phyloP scores from a whole-genome alignment of 1,284 basidiomycete species.

The Austroboletus novae-zelandiae region DNA sequence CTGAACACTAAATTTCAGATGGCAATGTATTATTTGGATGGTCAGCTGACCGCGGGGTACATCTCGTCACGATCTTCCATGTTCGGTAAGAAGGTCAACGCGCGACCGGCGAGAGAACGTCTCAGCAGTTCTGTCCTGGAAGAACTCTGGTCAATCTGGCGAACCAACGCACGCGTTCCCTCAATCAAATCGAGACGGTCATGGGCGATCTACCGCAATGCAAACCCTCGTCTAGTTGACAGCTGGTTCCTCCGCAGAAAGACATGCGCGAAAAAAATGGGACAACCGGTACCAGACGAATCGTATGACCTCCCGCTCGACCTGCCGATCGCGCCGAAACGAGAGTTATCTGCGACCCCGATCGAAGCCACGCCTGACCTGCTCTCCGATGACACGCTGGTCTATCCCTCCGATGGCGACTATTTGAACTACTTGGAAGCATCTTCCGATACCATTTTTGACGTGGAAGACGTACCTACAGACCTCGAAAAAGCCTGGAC shows the following conservation, averaged over 20 bases:
- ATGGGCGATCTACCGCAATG: constrained; percentile 28
- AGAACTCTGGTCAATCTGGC: constrained; percentile 34
- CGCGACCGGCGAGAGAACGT: constrained; percentile 11
- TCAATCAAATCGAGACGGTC: constrained; percentile 25
- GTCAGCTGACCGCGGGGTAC: constrained; percentile 12
- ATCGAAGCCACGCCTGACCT: constrained; percentile 3
- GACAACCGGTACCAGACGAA: constrained; percentile 17
- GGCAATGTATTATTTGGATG: not conserved
- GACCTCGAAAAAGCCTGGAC: not conserved
- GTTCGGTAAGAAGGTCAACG: constrained; percentile 7
- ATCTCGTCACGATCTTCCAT: constrained; percentile 9
- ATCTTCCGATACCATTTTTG: constrained; percentile 28
- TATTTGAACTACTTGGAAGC: constrained; percentile 11
- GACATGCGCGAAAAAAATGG: constrained; percentile 24
- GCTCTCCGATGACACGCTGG: constrained; percentile 28
- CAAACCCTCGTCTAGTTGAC: constrained; percentile 18
- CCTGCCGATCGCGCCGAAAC: constrained; percentile 3
- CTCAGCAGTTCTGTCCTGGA: constrained; percentile 13
- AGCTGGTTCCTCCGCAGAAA: constrained; percentile 29
- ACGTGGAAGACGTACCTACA: constrained; percentile 4
- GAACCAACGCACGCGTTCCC: constrained; percentile 27
- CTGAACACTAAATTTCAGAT: no score
- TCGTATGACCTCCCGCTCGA: constrained; percentile 24
- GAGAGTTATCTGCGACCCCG: constrained; percentile 11
- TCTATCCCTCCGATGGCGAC: constrained; percentile 7